These are phyloP conservation scores for Pterulicium gracile DNA, from an alignment of 1,284 basidiomycete species.

Conservation along the genomic window DNA sequence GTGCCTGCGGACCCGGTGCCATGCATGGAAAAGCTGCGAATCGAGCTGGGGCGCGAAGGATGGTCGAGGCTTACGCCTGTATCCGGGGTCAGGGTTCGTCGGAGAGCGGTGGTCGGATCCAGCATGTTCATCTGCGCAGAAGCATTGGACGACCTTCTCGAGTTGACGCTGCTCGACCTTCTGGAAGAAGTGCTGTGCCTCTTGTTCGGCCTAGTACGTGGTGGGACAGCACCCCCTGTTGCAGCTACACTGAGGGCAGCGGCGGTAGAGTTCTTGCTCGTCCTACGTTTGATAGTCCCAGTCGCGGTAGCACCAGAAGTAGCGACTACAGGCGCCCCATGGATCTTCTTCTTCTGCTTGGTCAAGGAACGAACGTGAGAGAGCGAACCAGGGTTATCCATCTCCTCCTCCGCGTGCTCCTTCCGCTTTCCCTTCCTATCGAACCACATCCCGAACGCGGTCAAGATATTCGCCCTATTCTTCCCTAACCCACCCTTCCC, in stretches of 20 bases:
- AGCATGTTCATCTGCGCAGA: constrained; percentile 49
- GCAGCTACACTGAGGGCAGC: neutral
- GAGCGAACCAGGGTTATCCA: neutral
- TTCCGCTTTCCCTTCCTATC: constrained; percentile 69
- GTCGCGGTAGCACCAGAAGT: too few species aligned
- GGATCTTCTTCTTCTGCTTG: neutral
- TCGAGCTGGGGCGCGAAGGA: constrained; percentile 64
- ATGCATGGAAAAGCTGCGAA: constrained; percentile 53
- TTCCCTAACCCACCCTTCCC: constrained; percentile 26
- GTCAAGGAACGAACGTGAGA: constrained; percentile 8
- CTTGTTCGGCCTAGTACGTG: constrained; percentile 33
- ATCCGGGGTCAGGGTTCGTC: neutral
- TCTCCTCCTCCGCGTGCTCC: constrained; percentile 18
- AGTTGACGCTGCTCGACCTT: constrained; percentile 76
- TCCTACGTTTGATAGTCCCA: neutral
- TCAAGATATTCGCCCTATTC: constrained; percentile 60
- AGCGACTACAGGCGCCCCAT: too few species aligned
- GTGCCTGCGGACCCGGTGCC: constrained; percentile 13
- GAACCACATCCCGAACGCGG: constrained; percentile 71
- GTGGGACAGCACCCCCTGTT: neutral
- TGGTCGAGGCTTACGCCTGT: constrained; percentile 30
- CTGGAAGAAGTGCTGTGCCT: constrained; percentile 60
- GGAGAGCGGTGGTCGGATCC: neutral
- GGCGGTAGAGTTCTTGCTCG: neutral
- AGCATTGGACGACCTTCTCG: constrained; percentile 57